phyloP scores from a whole-genome alignment of 2,329 filamentous ascomycete species.

The Clathrospora elynae region DNA sequence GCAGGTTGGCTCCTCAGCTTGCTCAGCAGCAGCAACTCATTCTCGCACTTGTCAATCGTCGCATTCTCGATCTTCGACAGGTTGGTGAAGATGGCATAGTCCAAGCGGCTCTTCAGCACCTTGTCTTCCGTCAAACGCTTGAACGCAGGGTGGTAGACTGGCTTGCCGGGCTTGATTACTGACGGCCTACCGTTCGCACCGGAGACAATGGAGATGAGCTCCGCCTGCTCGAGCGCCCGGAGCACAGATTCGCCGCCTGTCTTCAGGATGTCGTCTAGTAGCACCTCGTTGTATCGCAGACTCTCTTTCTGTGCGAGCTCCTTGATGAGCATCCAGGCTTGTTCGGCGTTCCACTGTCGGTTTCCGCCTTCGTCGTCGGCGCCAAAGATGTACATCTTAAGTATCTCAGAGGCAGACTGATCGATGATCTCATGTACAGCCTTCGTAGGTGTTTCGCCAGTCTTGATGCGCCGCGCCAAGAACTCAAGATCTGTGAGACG shows the following conservation, averaged over 20 bases:
- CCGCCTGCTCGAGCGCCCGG: slow-evolving; percentile 79
- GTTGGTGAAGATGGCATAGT: slow-evolving; percentile 69
- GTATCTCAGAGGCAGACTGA: slow-evolving; percentile 84
- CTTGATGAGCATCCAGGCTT: slow-evolving; percentile 89
- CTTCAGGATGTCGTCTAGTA: slow-evolving; percentile 77
- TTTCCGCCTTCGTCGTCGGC: slow-evolving; percentile 58
- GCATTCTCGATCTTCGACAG: slow-evolving; percentile 73
- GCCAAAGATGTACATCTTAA: slow-evolving; percentile 85
- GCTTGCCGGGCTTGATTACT: slow-evolving; percentile 77
- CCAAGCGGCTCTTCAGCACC: slow-evolving; percentile 73
- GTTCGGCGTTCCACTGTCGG: slow-evolving; percentile 77
- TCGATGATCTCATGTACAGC: slow-evolving; percentile 89
- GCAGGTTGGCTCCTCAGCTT: slow-evolving; percentile 71
- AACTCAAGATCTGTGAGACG: slow-evolving; percentile 96
- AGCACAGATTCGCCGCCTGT: slow-evolving; percentile 74
- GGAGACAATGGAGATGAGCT: slow-evolving; percentile 78
- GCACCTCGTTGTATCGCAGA: slow-evolving; percentile 83
- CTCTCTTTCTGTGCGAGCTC: slow-evolving; percentile 69
- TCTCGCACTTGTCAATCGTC: slow-evolving; percentile 77
- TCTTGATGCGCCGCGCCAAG: slow-evolving; percentile 84
- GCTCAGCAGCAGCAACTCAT: slow-evolving; percentile 74
- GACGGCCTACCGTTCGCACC: slow-evolving; percentile 76
- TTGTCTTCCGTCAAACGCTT: slow-evolving; percentile 70
- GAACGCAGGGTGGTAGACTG: slow-evolving; percentile 86
- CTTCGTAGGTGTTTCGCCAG: slow-evolving; percentile 78